These are phyloP conservation scores for Candida ficus DNA, from an alignment of 805 yeast species.

Conservation along the genomic window DNA sequence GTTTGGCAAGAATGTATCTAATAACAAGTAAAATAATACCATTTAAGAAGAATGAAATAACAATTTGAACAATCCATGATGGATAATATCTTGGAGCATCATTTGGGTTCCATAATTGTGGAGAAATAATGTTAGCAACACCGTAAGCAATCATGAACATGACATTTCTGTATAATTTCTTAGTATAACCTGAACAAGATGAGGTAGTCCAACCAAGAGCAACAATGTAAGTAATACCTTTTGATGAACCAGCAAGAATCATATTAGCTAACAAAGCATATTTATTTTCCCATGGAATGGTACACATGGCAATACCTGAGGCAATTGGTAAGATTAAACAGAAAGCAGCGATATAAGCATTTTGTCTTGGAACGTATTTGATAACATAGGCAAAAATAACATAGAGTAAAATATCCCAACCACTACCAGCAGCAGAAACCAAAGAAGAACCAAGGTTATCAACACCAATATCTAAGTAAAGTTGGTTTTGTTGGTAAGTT, in stretches of 20 bases:
- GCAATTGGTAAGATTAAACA: no score
- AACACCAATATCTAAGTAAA: slow-evolving; percentile 25
- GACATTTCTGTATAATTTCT: slow-evolving; percentile 35
- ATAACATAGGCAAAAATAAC: no score
- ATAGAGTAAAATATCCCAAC: no score
- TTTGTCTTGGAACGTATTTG: slow-evolving; percentile 9
- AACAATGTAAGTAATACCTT: slow-evolving; percentile 27
- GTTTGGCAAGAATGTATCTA: slow-evolving; percentile 30
- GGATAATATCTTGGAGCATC: slow-evolving; percentile 38
- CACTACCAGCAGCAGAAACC: slow-evolving; percentile 38
- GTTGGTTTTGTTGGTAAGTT: slow-evolving; percentile 29
- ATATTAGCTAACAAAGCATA: slow-evolving; percentile 30
- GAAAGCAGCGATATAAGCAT: slow-evolving; percentile 27
- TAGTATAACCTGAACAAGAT: slow-evolving; percentile 37
- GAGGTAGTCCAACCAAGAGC: slow-evolving; percentile 19
- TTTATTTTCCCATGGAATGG: no score
- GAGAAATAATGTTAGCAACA: slow-evolving; percentile 39
- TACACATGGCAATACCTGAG: no score
- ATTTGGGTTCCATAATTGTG: slow-evolving; percentile 39
- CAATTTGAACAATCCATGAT: slow-evolving; percentile 46
- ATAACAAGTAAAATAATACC: slow-evolving; percentile 33
- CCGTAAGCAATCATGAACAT: slow-evolving; percentile 35
- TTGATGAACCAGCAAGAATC: slow-evolving; percentile 23
- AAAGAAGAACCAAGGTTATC: slow-evolving; percentile 38
- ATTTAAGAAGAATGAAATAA: slow-evolving; percentile 34